Evolutionary conservation across 148 eudicot genomes (phyloP).

Genomic region (Polygonum aviculare): DNA sequence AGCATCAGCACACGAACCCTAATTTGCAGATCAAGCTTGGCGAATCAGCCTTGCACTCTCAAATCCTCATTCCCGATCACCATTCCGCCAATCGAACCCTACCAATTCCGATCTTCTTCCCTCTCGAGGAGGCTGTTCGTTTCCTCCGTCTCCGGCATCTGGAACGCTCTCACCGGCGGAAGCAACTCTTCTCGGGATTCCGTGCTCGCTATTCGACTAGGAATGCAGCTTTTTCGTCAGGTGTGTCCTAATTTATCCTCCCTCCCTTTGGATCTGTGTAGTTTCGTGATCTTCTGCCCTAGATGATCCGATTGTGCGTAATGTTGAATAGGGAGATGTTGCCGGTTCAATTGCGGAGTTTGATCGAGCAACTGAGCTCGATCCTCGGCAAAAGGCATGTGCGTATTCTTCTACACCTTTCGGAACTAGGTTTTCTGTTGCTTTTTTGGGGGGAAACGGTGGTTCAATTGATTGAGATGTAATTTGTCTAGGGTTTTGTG

Average conservation of each 20-base stretch:
- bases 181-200: conserved; percentile 43
- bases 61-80: neutral
- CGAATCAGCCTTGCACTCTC: neutral
- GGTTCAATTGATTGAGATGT: neutral
- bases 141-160: conserved; percentile 67
- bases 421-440: neutral
- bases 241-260: conserved; percentile 17
- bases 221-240: conserved; percentile 80
- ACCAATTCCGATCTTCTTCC: conserved; percentile 12
- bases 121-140: conserved; percentile 38
- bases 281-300: neutral
- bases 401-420: conserved; percentile 17
- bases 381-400: conserved; percentile 97
- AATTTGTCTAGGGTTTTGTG: neutral
- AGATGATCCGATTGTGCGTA: neutral
- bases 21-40: neutral
- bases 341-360: conserved; percentile 69
- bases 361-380: conserved; percentile 79
- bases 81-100: conserved; percentile 5
- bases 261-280: neutral
- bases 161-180: conserved; percentile 78
- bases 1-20: conserved; percentile 1
- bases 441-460: neutral
- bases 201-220: conserved; percentile 52
- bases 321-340: conserved; percentile 62